Base-by-base conservation (phyloP, 2,329 filamentous ascomycete species). In the Monosporascus sp. region DNA sequence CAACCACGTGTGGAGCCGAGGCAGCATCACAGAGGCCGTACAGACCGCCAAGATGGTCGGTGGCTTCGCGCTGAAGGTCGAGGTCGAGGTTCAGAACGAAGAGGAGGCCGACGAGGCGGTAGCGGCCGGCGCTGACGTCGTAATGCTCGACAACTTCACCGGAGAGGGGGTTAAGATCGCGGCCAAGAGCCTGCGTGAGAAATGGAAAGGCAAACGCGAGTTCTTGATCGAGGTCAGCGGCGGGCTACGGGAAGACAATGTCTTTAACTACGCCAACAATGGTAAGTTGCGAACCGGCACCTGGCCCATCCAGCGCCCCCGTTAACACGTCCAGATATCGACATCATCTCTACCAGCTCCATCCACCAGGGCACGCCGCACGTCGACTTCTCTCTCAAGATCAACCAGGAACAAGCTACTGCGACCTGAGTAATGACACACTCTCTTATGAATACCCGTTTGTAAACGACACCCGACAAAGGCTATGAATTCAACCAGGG, bases 61-160 rank as follows among this genome's bases (percentile, higher is more conserved):
- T 8, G 94, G 94, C 0, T 99, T 97, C 72, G 84, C 89, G 41
- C 79, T 96, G 54, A 99, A 97, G 78, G 82, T 99, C 41, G 94
- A 99, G 75, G 94, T 99, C 24, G 93, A 99, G 76, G 94, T 94
- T 47, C 90, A 93, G 74, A 88, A 79, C 63, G 85, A 96, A 71
- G 84, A 80, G 44, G 91, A 96, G 73, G 94, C 94, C 0, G 86
- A 97, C 68, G 90, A 95, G 72, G 94, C 94, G 1, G 92, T 97
- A 63, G 82, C 76, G 3, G 93, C 93, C 0, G 94, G 94, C 1
- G 94, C 94, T 0, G 93, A 99, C 69, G 86, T 99, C 20, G 85
- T 99, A 56, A 99, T 99, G 94, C 74, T 99, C 55, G 94, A 99
- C 69, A 99, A 99, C 70, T 99, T 97, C 67, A 85, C 84, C 0